Percentiles rank a stretch among this genome's conserved stretches.
phyloP scores from a whole-genome alignment of 257 asterid species.

The Nicotiana paniculata region DNA sequence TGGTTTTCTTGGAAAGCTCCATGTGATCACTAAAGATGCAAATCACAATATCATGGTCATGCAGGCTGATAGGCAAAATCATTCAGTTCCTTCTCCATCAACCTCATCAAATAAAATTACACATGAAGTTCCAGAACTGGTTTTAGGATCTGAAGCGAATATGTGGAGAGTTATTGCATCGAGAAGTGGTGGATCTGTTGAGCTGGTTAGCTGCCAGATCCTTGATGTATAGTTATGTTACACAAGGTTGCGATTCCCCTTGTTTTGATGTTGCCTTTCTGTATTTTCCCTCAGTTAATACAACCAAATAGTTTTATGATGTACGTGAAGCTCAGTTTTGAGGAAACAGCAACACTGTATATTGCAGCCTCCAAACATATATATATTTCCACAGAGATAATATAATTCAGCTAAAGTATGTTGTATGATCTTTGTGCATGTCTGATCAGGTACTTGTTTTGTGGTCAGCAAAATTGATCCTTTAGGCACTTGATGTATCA shows the following conservation, averaged over 20 bases:
- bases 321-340: background rate
- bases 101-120: slow-evolving; percentile 30
- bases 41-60: slow-evolving; percentile 47
- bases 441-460: background rate
- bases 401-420: background rate
- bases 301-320: background rate
- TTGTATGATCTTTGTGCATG: background rate
- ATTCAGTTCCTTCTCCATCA: slow-evolving; percentile 30
- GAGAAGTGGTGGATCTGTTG: slow-evolving; percentile 54
- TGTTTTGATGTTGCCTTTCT: slow-evolving; percentile 4
- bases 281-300: slow-evolving; percentile 3
- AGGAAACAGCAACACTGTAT: background rate
- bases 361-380: background rate
- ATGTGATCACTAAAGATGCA: slow-evolving; percentile 69
- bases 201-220: slow-evolving; percentile 79
- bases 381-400: background rate
- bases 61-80: slow-evolving; percentile 56
- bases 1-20: slow-evolving; percentile 68
- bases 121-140: slow-evolving; percentile 34
- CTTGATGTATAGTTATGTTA: slow-evolving; percentile 43
- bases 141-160: slow-evolving; percentile 38
- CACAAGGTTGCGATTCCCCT: background rate
- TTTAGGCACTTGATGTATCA: background rate
- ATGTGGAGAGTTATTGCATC: slow-evolving; percentile 56
- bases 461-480: background rate